A percentile compares a stretch with the other conserved stretches of the same genome.
Evolutionary conservation across 371 early-diverging fungal genomes (phyloP).

Genomic region (Mortierella sp.): DNA sequence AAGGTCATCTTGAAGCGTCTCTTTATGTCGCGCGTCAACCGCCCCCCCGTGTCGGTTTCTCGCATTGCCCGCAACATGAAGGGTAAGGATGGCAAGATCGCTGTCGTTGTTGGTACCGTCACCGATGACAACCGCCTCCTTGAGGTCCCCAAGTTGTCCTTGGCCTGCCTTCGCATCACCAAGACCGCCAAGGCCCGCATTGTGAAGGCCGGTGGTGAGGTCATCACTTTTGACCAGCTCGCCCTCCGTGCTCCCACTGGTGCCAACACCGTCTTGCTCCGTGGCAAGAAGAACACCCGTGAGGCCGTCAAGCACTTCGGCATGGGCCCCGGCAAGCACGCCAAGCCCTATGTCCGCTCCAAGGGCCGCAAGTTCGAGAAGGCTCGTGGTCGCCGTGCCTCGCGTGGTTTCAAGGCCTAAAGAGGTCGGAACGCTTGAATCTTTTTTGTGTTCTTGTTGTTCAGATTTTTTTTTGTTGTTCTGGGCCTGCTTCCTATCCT

Average conservation of each 20-base stretch:
- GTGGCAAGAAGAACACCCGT: conserved; percentile 92
- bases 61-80: conserved; percentile 80
- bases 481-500: no score
- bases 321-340: conserved; percentile 79
- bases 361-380: conserved; percentile 99
- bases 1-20: conserved; percentile 98
- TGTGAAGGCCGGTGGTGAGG: conserved; percentile 98
- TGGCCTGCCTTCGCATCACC: conserved; percentile 96
- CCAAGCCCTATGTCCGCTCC: conserved; percentile 96
- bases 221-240: conserved; percentile 98
- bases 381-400: conserved; percentile 98
- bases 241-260: conserved; percentile 98
- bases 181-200: conserved; percentile 96
- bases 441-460: no score
- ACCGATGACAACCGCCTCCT: conserved; percentile 96
- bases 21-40: conserved; percentile 97
- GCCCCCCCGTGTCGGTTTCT: conserved; percentile 95
- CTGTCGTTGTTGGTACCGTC: conserved; percentile 95
- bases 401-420: conserved; percentile 94
- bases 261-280: conserved; percentile 94
- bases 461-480: no score
- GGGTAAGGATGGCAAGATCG: conserved; percentile 82
- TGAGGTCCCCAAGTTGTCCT: conserved; percentile 94
- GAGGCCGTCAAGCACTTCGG: conserved; percentile 88
- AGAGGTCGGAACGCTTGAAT: conserved; percentile 1